Percentiles rank a stretch among this genome's conserved stretches.
These are phyloP conservation scores for Waitea zeae DNA, from an alignment of 1,284 basidiomycete species.

Conservation along the genomic window DNA sequence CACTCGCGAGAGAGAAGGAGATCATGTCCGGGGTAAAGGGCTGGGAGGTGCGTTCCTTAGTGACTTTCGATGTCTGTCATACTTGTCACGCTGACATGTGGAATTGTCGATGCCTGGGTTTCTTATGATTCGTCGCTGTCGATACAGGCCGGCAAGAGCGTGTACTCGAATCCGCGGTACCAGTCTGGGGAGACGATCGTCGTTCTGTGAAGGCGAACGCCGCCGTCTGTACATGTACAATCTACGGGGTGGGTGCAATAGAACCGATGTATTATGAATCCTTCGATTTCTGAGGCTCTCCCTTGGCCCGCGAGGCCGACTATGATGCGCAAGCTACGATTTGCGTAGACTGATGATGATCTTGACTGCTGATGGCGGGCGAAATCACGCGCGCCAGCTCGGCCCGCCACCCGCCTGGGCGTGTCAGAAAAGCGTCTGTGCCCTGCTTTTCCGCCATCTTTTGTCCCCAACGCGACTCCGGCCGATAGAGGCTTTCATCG, in stretches of 20 bases:
- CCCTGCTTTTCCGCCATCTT: no score
- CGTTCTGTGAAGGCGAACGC: slow-evolving; percentile 28
- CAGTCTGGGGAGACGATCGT: slow-evolving; percentile 45
- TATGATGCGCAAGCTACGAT: no score
- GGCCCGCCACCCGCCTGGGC: no score
- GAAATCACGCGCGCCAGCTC: not conserved
- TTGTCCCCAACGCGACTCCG: no score
- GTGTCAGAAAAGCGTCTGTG: no score
- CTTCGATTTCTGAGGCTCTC: no score
- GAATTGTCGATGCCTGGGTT: not conserved
- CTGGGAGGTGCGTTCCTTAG: slow-evolving; percentile 69
- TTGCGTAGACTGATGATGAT: no score
- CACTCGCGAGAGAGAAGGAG: slow-evolving; percentile 65
- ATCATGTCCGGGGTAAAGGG: slow-evolving; percentile 93
- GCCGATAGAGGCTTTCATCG: no score
- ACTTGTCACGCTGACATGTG: not conserved
- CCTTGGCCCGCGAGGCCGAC: no score
- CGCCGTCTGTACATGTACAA: slow-evolving; percentile 5
- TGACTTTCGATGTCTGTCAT: not conserved
- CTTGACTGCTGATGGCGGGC: not conserved
- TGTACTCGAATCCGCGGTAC: slow-evolving; percentile 78
- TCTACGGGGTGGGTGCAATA: not conserved
- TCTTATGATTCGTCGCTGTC: no score
- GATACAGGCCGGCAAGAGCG: slow-evolving; percentile 62
- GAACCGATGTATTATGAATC: not conserved